Evolutionary conservation across 2,329 filamentous ascomycete genomes (phyloP), one percentile per base, ranked within the genome.

Genomic region (Alternaria viburni): DNA sequence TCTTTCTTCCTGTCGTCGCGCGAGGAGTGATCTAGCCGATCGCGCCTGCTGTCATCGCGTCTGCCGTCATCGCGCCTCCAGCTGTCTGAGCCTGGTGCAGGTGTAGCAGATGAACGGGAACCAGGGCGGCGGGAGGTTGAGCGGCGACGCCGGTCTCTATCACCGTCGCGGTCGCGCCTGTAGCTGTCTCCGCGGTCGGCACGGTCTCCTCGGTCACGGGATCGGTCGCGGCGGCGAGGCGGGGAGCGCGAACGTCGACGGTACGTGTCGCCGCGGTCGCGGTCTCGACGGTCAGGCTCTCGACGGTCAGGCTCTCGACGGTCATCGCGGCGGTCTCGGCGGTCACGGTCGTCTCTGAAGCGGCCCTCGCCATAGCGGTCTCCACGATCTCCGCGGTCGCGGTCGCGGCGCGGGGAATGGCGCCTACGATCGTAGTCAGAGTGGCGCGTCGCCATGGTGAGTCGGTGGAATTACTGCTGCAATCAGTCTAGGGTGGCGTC

Each of bases 121-220:
- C 83, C 78, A 86, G 87, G 62, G 9, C 67, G 76, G 59, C 61
- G 75, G 92, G 90, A 79, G 87, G 87, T 79, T 89, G 92, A 75
- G 90, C 90, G 81, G 93, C 91, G 86, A 83, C 89, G 90, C 74
- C 83, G 81, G 78, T 89, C 89, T 74, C 83, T 82, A 77, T 89
- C 89, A 72, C 92, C 89, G 77, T 89, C 85, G 57, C 60, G 60
- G 77, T 89, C 70, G 49, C 83, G 82, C 77, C 89, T 89, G 74
- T 91, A 89, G 77, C 89, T 85, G 49, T 69, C 66, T 30, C 36
- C 90, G 77, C 89, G 84, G 69, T 57, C 55, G 21, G 88, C 57
- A 83, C 67, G 86, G 32, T 54, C 51, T 21, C 51, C 30, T 41
- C 51, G 56, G 44, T 62, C 60, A 59, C 69, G 62, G 26, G 61